phyloP scores from a whole-genome alignment of 1,139 yeast genomes.

The Arxiozyma slooffiae region DNA sequence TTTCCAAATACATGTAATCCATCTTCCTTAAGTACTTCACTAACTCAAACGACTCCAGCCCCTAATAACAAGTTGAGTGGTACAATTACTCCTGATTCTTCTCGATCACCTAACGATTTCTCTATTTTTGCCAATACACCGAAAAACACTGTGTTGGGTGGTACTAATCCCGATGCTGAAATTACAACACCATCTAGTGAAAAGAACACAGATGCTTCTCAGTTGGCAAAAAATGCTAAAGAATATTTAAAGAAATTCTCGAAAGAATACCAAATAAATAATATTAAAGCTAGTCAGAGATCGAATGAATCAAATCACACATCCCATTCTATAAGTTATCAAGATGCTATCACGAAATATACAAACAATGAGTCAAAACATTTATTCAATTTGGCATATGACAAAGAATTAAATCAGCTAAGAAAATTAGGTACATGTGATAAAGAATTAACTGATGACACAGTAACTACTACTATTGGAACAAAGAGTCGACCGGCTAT shows the following conservation, averaged over 20 bases:
- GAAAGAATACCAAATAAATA: neutral
- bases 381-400: neutral
- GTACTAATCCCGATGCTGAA: too few relatives aligned
- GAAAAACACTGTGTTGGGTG: too few relatives aligned
- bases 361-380: neutral
- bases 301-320: neutral
- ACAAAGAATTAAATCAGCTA: neutral
- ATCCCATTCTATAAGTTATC: neutral
- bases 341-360: neutral
- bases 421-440: too few relatives aligned
- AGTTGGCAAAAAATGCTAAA: neutral
- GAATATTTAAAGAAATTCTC: neutral
- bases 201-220: neutral
- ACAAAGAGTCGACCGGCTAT: too few relatives aligned
- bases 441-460: too few relatives aligned
- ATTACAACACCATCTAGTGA: neutral
- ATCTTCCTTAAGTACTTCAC: too few relatives aligned
- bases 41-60: too few relatives aligned
- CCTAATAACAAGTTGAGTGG: too few relatives aligned
- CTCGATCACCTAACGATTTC: too few relatives aligned
- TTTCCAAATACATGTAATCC: too few relatives aligned
- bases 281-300: neutral
- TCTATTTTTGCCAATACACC: too few relatives aligned
- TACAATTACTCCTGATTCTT: neutral
- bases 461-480: too few relatives aligned